Conservation (phyloP, 169 alveolate genomes). For the Plasmodium blacklocki region DNA sequence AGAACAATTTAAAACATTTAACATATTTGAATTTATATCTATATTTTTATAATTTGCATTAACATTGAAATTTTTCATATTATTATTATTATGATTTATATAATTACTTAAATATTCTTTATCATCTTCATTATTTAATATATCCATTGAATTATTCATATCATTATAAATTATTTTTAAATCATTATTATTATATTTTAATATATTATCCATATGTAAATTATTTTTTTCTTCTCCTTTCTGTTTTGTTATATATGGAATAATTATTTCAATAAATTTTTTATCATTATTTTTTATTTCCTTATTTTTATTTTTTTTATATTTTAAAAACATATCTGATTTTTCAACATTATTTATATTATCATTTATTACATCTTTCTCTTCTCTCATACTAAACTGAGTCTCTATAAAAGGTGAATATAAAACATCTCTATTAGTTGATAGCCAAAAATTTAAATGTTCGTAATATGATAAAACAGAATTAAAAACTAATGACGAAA, state of each 20-base stretch:
- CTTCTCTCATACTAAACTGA: conserved; percentile 1
- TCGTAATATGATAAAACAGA: conserved; percentile 65
- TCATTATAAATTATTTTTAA: not conserved
- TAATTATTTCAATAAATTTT: conserved; percentile 4
- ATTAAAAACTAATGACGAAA: conserved; percentile 46
- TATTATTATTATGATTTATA: not conserved
- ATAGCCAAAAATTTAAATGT: conserved; percentile 58
- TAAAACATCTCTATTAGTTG: not conserved
- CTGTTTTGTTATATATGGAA: not conserved
- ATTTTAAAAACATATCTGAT: not conserved
- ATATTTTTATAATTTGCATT: not conserved
- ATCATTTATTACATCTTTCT: too few relatives aligned
- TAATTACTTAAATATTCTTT: not conserved
- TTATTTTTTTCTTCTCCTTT: not conserved
- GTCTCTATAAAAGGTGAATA: conserved; percentile 48
- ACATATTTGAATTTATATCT: not conserved
- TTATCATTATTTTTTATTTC: not conserved
- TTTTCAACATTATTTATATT: not conserved
- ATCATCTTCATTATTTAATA: not conserved
- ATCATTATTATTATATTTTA: not conserved
- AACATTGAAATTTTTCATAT: not conserved
- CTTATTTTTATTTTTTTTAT: not conserved
- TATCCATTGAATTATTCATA: not conserved
- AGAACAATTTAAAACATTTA: not conserved
- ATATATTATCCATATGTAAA: not conserved